Evolutionary conservation across 2,329 filamentous ascomycete species (phyloP), one percentile per base, ranked within the genome.

Genomic region (Teratosphaeriaceae sp.): DNA sequence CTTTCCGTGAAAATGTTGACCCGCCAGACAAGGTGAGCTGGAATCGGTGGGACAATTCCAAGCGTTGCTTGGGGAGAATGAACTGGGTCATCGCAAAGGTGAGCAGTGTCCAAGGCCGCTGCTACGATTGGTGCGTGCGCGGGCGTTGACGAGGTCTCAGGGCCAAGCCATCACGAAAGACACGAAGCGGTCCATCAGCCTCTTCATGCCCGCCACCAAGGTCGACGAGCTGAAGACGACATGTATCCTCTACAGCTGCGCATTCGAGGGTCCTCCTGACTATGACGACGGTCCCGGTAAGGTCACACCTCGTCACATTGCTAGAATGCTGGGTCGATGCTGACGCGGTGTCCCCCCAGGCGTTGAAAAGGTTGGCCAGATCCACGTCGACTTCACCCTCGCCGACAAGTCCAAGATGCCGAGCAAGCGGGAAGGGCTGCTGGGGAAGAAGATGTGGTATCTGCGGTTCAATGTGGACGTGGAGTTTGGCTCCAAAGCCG

Each of bases 1-100:
- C 36, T 11, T 50, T 48, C 33, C 38, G 40, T 11, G 42, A 43
- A 38, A 39, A 36, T 12, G 23, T 45, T 8, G 47, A 50, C 40
- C 45, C 45, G 3, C 34, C 29, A 35, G 37, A 34, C 8, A 21
- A 30, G 11, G 44, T 31, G 5, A 29, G 18, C 12, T 22, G 33
- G n/a, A 33, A 24, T n/a, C 34, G 16, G 15, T 47, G 37, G 19
- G 41, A 43, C 27, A 35, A 35, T 26, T n/a, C 30, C 3, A 47
- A 47, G 24, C 23, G 22, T 27, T 47, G 44, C 20, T 12, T 9
- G 23, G 33, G 38, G 27, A 22, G 38, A 16, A 47, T 47, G 44
- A 33, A 40, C 11, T 47, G 44, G 44, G 16, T 47, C 18, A 29
- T 40, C 20, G 21, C 15, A 11, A 47, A 47, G 36, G 44, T 21